Conservation (phyloP, 495 filamentous ascomycete species). For the Lasiosphaeriaceae sp. region DNA sequence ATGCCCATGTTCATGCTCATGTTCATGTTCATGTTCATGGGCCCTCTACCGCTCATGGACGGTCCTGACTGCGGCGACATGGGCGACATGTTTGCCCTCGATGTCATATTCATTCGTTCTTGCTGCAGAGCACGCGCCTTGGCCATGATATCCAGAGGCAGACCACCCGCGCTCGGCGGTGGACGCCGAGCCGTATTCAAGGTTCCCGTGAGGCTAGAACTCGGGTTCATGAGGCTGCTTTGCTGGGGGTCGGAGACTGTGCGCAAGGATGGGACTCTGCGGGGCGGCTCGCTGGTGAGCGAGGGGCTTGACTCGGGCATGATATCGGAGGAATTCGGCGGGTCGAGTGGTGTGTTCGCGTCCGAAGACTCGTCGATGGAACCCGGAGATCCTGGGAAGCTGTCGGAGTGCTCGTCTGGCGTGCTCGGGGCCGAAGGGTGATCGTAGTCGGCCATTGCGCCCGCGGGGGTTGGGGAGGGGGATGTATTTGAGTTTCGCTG, state of each 20-base stretch:
- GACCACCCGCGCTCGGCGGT: constrained; percentile 41
- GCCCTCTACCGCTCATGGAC: constrained; percentile 6
- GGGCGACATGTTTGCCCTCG: constrained; percentile 14
- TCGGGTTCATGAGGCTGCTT: constrained; percentile 57
- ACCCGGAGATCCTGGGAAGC: constrained; percentile 36
- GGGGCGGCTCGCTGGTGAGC: constrained; percentile 25
- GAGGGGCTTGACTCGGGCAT: constrained; percentile 11
- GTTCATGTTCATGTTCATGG: constrained; percentile 7
- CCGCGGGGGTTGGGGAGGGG: background rate
- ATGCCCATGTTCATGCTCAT: background rate
- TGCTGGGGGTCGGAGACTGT: constrained; percentile 53
- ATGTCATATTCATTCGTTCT: constrained; percentile 31
- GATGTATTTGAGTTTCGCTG: background rate
- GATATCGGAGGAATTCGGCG: constrained; percentile 32
- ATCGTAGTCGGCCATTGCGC: constrained; percentile 32
- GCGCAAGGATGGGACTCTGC: constrained; percentile 51
- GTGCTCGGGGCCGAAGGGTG: constrained; percentile 31
- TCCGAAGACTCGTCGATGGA: constrained; percentile 42
- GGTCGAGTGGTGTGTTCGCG: constrained; percentile 43
- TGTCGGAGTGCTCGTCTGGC: constrained; percentile 36
- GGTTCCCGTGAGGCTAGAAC: constrained; percentile 76
- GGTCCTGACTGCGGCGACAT: constrained; percentile 2
- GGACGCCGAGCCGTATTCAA: constrained; percentile 57
- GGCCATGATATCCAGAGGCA: constrained; percentile 77
- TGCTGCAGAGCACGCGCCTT: constrained; percentile 63